These are phyloP conservation scores for Botrytis pseudocinerea DNA, from an alignment of 2,329 filamentous ascomycete genomes.

Conservation along the genomic window DNA sequence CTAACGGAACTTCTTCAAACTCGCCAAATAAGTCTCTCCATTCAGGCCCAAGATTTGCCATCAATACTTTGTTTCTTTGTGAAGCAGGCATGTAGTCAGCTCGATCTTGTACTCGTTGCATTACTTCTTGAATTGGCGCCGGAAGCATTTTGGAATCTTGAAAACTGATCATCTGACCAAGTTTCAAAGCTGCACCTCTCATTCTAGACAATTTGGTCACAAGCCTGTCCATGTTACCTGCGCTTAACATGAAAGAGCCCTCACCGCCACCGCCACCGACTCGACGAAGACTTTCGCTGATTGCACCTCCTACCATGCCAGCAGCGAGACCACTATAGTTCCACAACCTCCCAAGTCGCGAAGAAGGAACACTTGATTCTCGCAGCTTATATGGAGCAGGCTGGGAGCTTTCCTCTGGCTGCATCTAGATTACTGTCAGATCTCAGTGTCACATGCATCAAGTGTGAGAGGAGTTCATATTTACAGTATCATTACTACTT, in stretches of 20 bases:
- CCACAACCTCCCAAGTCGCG: conserved; percentile 83
- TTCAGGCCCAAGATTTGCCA: conserved; percentile 72
- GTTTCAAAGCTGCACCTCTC: conserved; percentile 93
- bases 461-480: neutral
- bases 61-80: conserved; percentile 83
- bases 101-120: conserved; percentile 92
- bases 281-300: conserved; percentile 80
- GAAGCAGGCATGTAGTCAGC: conserved; percentile 98
- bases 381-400: conserved; percentile 64
- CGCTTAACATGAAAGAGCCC: conserved; percentile 84
- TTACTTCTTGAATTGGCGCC: conserved; percentile 78
- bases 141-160: conserved; percentile 97
- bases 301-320: conserved; percentile 91
- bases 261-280: conserved; percentile 67
- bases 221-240: conserved; percentile 87
- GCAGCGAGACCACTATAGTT: conserved; percentile 92
- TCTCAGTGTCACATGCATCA: conserved; percentile 43
- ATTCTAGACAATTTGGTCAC: conserved; percentile 93
- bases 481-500: conserved; percentile 40
- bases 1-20: conserved; percentile 90
- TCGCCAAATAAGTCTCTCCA: conserved; percentile 82
- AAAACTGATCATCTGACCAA: conserved; percentile 98
- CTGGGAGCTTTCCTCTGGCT: conserved; percentile 33
- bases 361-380: conserved; percentile 88
- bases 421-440: conserved; percentile 46